Evolutionary conservation across 2,329 filamentous ascomycete species (phyloP), one percentile per base, ranked within the genome.

Genomic region (Aspergillus sp.): DNA sequence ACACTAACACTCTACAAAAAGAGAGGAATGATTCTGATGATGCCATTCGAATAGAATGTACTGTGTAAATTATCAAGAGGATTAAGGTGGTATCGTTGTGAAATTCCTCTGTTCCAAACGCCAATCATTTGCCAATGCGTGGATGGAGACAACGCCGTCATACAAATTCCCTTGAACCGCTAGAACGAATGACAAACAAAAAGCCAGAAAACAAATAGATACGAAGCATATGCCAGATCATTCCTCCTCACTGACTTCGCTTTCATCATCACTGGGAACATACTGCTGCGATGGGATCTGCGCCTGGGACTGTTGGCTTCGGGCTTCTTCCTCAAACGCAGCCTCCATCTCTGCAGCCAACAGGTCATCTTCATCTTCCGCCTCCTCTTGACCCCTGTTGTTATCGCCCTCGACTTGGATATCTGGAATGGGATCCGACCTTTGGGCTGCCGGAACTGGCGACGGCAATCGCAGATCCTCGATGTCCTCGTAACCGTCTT

Each of bases 241-340:
- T 68, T 88, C 86, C 69, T 88, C 86, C 68, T 88, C 86, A 63
- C 86, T 88, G 54, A 88, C 85, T 64, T 86, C 84, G 63, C 85
- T 88, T 70, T 88, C 85, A 52, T 79, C 74, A 17, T 85, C 84
- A 37, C 78, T 82, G 23, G 66, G 64, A 45, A 70, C 63, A 54
- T 74, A 74, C 31, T 68, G 69, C 39, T 70, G 68, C 21, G 68
- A 67, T 15, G 69, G 60, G 7, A 55, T 43, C 6, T 52, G 59
- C 27, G 66, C 60, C 45, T 71, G 65, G 15, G 70, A 69, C 14
- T 71, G 68, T 27, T 71, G 71, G 19, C 62, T 73, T 27, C 69
- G 66, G 24, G 80, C 78, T 27, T 79, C 76, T 59, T 76, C 73
- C 58, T 78, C 78, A 48, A 84, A 75, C 40, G 80, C 81, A 7